Percentiles rank a stretch among this genome's conserved stretches.
phyloP scores from a whole-genome alignment of 768 basidiomycete genomes.

The Zangia roseola region DNA sequence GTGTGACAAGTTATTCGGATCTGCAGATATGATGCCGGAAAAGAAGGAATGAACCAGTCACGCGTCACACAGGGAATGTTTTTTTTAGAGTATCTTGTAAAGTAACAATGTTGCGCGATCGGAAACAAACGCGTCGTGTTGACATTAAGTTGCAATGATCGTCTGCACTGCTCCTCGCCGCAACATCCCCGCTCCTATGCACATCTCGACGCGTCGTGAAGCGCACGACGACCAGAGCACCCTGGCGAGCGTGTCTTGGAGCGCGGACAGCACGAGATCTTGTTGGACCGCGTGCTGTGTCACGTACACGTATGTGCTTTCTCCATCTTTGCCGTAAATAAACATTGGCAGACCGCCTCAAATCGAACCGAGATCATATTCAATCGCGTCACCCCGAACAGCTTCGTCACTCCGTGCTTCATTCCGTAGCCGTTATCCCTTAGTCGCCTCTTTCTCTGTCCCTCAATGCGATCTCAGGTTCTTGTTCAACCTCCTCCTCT shows the following conservation, averaged over 20 bases:
- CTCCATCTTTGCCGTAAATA: constrained; percentile 28
- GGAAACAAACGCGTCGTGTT: too few species aligned
- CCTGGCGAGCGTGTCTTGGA: neutral
- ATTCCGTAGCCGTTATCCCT: constrained; percentile 16
- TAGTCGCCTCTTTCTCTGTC: constrained; percentile 17
- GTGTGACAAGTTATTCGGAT: constrained; percentile 31
- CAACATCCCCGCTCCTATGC: constrained; percentile 7
- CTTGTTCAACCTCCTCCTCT: constrained; percentile 28
- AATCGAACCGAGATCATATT: constrained; percentile 23
- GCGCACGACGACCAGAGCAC: neutral
- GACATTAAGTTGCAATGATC: too few species aligned
- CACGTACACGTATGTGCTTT: constrained; percentile 23
- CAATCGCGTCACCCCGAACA: constrained; percentile 22
- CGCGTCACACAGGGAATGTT: constrained; percentile 19
- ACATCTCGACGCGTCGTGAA: neutral
- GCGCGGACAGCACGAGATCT: constrained; percentile 8
- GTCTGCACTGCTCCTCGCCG: neutral
- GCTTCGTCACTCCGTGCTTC: constrained; percentile 17
- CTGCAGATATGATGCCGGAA: constrained; percentile 28
- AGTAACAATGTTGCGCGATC: too few species aligned
- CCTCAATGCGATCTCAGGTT: constrained; percentile 28
- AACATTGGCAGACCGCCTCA: constrained; percentile 25
- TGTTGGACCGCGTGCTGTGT: constrained; percentile 13
- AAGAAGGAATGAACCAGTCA: constrained; percentile 11
- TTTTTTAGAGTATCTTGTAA: constrained; percentile 1